phyloP scores from a whole-genome alignment of 2,329 filamentous ascomycete species.

The Onygenales sp. region DNA sequence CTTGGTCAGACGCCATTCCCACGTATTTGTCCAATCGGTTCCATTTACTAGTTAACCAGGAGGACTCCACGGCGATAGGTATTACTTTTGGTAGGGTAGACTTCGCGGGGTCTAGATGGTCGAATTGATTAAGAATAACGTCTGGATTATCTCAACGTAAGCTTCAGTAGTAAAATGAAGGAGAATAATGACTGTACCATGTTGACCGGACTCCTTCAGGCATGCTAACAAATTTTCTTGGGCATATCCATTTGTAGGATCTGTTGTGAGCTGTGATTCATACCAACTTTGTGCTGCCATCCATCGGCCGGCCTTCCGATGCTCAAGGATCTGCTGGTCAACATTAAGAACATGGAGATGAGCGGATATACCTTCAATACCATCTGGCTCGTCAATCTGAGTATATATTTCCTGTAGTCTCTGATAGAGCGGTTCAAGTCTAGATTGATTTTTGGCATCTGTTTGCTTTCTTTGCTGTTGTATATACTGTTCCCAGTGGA shows the following conservation, averaged over 20 bases:
- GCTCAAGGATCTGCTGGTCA: slow-evolving; percentile 85
- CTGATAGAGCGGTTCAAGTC: slow-evolving; percentile 56
- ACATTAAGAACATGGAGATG: slow-evolving; percentile 80
- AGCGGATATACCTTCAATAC: slow-evolving; percentile 86
- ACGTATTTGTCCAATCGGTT: slow-evolving; percentile 61
- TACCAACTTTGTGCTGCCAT: slow-evolving; percentile 96
- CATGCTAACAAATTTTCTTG: slow-evolving; percentile 80
- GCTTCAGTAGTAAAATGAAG: neutral
- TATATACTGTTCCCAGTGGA: slow-evolving; percentile 90
- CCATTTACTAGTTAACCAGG: slow-evolving; percentile 84
- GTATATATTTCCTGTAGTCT: slow-evolving; percentile 88
- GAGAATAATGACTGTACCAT: slow-evolving; percentile 49
- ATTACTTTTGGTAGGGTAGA: slow-evolving; percentile 55
- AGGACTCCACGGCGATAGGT: slow-evolving; percentile 80
- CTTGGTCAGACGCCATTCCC: slow-evolving; percentile 21
- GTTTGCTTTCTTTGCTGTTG: slow-evolving; percentile 42
- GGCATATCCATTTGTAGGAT: slow-evolving; percentile 64
- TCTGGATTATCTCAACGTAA: slow-evolving; percentile 40
- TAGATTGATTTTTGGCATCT: slow-evolving; percentile 42
- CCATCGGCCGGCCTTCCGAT: slow-evolving; percentile 89
- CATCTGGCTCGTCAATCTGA: slow-evolving; percentile 95
- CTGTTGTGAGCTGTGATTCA: slow-evolving; percentile 74
- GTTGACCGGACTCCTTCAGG: slow-evolving; percentile 88
- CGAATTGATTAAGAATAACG: slow-evolving; percentile 75
- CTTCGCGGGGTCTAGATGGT: slow-evolving; percentile 53